Conservation (phyloP, 805 yeast species). For the Ogataea paraovalis region DNA sequence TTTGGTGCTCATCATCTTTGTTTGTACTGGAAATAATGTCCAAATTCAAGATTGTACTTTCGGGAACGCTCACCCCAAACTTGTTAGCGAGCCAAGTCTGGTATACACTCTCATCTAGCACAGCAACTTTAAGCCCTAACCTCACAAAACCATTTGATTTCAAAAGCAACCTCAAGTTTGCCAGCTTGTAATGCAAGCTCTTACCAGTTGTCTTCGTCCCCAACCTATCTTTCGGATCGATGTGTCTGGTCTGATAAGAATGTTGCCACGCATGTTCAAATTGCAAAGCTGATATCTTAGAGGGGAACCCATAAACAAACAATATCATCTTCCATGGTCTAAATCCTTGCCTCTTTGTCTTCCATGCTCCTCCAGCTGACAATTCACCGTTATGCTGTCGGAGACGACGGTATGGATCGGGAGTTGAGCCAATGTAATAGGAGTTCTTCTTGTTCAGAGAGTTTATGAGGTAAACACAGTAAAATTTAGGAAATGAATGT, state of each 20-base stretch:
- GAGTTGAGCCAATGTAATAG: constrained; percentile 79
- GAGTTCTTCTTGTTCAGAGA: constrained; percentile 54
- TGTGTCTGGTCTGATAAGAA: constrained; percentile 59
- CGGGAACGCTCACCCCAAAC: constrained; percentile 24
- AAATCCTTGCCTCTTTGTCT: constrained; percentile 52
- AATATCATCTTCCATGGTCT: constrained; percentile 74
- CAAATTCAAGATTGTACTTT: constrained; percentile 17
- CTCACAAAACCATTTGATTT: constrained; percentile 39
- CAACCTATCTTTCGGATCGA: constrained; percentile 37
- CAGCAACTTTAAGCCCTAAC: constrained; percentile 42
- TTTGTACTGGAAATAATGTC: not conserved
- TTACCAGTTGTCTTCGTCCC: constrained; percentile 36
- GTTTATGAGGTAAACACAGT: constrained; percentile 68
- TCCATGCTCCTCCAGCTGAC: constrained; percentile 60
- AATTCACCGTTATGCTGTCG: constrained; percentile 78
- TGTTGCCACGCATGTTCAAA: constrained; percentile 89
- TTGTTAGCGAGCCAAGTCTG: constrained; percentile 35
- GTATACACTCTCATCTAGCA: constrained; percentile 36
- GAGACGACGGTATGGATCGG: constrained; percentile 62
- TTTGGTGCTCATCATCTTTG: not conserved
- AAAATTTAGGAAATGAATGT: constrained; percentile 38
- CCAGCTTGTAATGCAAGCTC: constrained; percentile 44
- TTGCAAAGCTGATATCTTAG: constrained; percentile 64
- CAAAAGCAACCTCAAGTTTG: constrained; percentile 42
- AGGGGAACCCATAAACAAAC: constrained; percentile 68